Conservation (phyloP, 208 protist genomes). For the Spongospora subterranea region DNA sequence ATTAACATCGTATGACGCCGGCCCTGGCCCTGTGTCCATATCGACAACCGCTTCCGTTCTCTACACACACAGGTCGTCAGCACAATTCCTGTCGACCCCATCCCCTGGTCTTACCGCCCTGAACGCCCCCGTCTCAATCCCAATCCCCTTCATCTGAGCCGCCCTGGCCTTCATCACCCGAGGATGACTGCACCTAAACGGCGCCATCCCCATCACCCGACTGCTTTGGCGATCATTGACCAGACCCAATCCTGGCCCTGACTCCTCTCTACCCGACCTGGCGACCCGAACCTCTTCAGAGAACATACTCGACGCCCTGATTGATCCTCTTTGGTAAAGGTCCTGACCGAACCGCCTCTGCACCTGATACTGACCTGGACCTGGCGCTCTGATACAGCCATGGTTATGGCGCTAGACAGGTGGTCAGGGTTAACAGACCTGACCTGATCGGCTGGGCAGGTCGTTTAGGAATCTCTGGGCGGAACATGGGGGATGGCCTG, state of each 20-base stretch:
- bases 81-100: not conserved
- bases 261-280: not conserved
- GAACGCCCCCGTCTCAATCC: constrained; percentile 9
- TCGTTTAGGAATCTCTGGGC: not conserved
- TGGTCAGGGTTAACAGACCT: not conserved
- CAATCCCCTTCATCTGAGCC: not conserved
- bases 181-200: constrained; percentile 1
- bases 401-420: not conserved
- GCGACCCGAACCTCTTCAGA: not conserved
- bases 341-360: not conserved
- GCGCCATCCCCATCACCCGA: not conserved
- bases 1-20: not conserved
- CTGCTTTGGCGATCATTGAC: constrained; percentile 9
- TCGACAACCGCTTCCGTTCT: not conserved
- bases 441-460: not conserved
- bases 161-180: not conserved
- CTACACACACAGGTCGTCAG: not conserved
- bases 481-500: not conserved
- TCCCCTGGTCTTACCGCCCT: not conserved
- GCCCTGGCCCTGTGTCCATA: not conserved
- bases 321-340: constrained; percentile 30
- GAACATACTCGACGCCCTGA: constrained; percentile 22
- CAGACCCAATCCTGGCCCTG: not conserved
- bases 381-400: not conserved
- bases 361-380: not conserved